Percentiles rank a stretch among this genome's conserved stretches.
Conservation (phyloP, 228 moss, liverwort and hornwort genomes). For the Sphagnum magellanicum region DNA sequence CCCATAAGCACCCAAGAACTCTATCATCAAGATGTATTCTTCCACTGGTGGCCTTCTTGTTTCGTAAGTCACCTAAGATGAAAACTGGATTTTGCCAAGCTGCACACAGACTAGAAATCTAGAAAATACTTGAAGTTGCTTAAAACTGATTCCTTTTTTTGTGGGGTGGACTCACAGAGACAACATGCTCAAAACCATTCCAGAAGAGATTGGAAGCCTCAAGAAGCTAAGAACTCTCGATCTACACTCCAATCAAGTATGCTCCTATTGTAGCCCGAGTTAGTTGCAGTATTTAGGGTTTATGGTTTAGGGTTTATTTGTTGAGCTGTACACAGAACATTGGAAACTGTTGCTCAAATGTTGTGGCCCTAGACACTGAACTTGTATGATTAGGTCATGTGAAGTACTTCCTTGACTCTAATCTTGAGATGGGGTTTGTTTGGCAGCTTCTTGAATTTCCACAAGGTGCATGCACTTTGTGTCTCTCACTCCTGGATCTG, state of each 20-base stretch:
- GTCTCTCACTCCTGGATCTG: slow-evolving; percentile 70
- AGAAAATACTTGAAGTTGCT: too few relatives aligned
- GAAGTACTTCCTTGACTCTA: too few relatives aligned
- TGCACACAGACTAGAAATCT: too few relatives aligned
- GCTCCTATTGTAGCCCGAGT: not conserved
- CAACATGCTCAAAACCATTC: slow-evolving; percentile 62
- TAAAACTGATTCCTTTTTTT: not conserved
- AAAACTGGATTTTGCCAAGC: too few relatives aligned
- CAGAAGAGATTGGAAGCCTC: slow-evolving; percentile 58
- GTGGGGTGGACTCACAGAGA: slow-evolving; percentile 37
- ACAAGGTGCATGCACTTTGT: slow-evolving; percentile 58
- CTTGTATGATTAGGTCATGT: not conserved
- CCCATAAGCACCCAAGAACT: too few relatives aligned
- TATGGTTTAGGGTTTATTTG: too few relatives aligned
- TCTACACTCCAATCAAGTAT: slow-evolving; percentile 81
- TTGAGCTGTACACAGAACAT: too few relatives aligned
- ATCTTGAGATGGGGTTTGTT: not conserved
- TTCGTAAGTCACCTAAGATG: too few relatives aligned
- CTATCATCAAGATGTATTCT: too few relatives aligned
- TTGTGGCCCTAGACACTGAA: not conserved
- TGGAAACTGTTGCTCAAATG: not conserved
- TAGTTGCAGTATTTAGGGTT: too few relatives aligned
- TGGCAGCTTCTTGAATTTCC: slow-evolving; percentile 69
- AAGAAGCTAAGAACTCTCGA: slow-evolving; percentile 70
- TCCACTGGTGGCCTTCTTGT: too few relatives aligned